Conservation (phyloP, 495 filamentous ascomycete species). For the Penicillium riverlandense region DNA sequence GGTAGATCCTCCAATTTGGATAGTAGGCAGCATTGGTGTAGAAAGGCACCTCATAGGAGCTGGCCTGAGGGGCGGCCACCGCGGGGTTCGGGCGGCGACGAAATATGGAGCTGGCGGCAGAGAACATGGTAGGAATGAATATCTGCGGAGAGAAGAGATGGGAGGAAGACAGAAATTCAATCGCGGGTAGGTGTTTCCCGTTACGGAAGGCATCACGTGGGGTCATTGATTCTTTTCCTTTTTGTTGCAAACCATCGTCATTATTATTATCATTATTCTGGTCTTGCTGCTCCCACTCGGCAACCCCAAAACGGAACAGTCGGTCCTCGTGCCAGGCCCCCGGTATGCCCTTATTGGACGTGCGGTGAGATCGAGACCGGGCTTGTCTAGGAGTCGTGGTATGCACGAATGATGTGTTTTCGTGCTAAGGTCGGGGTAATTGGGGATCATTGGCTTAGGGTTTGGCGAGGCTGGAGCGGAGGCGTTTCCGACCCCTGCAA, state of each 20-base stretch:
- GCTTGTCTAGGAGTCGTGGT: background rate
- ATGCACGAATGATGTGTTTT: background rate
- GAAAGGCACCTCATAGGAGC: constrained; percentile 33
- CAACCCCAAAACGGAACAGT: too few species aligned
- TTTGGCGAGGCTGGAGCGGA: too few species aligned
- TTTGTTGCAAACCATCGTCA: background rate
- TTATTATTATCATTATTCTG: too few species aligned
- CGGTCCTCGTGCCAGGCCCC: too few species aligned
- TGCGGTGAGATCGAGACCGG: constrained; percentile 1
- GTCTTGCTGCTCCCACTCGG: too few species aligned
- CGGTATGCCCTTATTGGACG: background rate
- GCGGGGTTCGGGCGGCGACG: constrained; percentile 15
- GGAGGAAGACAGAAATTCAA: background rate
- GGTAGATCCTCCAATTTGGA: constrained; percentile 78
- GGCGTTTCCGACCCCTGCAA: too few species aligned
- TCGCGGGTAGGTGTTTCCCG: constrained; percentile 6
- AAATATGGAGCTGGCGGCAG: constrained; percentile 12
- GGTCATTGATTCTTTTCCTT: background rate
- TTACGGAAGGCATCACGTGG: constrained; percentile 18
- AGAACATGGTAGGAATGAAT: constrained; percentile 10
- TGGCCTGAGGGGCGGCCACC: constrained; percentile 12
- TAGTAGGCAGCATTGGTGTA: constrained; percentile 78
- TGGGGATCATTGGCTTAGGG: too few species aligned
- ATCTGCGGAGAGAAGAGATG: constrained; percentile 1
- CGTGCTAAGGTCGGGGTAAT: too few species aligned